Evolutionary conservation across 768 basidiomycete genomes (phyloP), one percentile per base, ranked within the genome.

Genomic region (Mycena chlorophos): DNA sequence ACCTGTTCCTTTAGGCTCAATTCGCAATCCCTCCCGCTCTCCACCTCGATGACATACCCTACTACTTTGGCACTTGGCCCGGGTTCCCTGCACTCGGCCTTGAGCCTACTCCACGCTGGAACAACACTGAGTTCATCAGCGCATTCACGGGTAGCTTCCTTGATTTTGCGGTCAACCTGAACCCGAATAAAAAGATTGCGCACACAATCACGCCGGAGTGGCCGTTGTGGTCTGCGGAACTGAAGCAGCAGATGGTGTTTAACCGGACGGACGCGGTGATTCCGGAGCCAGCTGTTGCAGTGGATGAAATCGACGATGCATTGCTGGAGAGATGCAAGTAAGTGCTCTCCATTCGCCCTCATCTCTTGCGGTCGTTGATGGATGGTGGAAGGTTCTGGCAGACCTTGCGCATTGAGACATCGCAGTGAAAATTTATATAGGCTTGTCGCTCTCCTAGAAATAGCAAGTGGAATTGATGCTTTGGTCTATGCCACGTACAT

Each of bases 21-120:
- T 46, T 46, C n/a, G 45, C 45, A 8, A 28, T 46, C 45, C 45
- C 45, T 6, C 45, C 45, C 5, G 25, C 23, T 19, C 45, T 46
- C 12, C 45, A 46, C 45, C 23, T 20, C 20, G 25, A 46, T n/a
- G 45, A 46, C 26, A n/a, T 46, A 10, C 4, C 13, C 6, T 46
- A 46, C 45, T 46, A 46, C 26, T 46, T 46, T 25, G n/a, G n/a
- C n/a, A n/a, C n/a, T n/a, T n/a, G n/a, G n/a, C 45, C 23, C 26
- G 12, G 23, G 23, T 46, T 46, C 45, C 8, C 13, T 6, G 40
- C 13, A 8, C 22, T 42, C 40, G 40, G 40, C 40, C 13, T 20
- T 5, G n/a, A n/a, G n/a, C 40, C 40, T 5, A 42, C 40, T 6
- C 40, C 40, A 19, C 40, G 40, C 5, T 42, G 13, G 13, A 46